phyloP scores from a whole-genome alignment of 495 filamentous ascomycete genomes.

The Trichoderma reesei region DNA sequence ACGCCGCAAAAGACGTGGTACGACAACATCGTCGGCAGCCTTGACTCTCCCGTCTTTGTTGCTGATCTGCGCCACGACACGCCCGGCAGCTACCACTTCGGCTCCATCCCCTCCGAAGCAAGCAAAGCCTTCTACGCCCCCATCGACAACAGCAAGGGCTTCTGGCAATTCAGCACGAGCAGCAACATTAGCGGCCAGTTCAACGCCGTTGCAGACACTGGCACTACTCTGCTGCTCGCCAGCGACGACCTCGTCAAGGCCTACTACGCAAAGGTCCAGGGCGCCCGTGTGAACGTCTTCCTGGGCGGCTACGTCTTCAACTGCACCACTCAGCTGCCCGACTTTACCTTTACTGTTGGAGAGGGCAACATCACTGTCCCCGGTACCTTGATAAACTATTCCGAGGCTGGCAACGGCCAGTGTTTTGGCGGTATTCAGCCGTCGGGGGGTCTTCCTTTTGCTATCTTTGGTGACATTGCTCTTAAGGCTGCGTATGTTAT shows the following conservation, averaged over 20 bases:
- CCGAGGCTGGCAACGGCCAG: conserved; percentile 12
- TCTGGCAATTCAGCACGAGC: conserved; percentile 57
- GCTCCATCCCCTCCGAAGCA: conserved; percentile 50
- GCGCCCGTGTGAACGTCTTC: conserved; percentile 34
- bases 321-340: conserved; percentile 53
- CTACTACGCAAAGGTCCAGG: conserved; percentile 55
- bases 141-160: conserved; percentile 52
- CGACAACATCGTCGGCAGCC: conserved; percentile 48
- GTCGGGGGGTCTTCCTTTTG: conserved; percentile 46
- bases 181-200: conserved; percentile 49
- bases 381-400: conserved; percentile 44
- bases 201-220: conserved; percentile 52
- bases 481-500: conserved; percentile 64
- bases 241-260: conserved; percentile 42
- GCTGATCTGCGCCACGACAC: conserved; percentile 53
- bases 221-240: conserved; percentile 63
- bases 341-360: conserved; percentile 50
- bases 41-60: conserved; percentile 55
- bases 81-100: conserved; percentile 62
- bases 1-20: conserved; percentile 57
- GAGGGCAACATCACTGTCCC: conserved; percentile 42
- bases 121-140: conserved; percentile 50
- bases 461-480: conserved; percentile 65
- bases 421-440: conserved; percentile 54
- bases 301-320: conserved; percentile 60